Conservation (phyloP, 228 moss, liverwort and hornwort species). For the Sphagnum fallax region DNA sequence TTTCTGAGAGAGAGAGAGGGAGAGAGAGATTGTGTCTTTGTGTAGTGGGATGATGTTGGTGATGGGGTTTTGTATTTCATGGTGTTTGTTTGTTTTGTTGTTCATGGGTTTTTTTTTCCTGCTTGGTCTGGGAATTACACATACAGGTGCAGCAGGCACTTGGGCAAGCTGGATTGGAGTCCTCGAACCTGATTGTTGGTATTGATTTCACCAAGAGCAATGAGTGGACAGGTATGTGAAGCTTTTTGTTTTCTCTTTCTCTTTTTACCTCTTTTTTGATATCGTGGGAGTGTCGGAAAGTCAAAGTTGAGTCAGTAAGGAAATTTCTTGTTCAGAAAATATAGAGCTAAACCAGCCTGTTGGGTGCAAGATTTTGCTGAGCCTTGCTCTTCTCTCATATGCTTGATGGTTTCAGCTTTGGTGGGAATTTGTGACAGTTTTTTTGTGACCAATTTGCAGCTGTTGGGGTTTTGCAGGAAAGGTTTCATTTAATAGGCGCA, state of each 20-base stretch:
- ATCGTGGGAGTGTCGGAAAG: no score
- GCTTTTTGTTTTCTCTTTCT: neutral
- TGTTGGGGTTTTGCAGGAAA: slow-evolving; percentile 25
- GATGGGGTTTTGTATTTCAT: neutral
- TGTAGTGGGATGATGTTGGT: neutral
- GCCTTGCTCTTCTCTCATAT: no score
- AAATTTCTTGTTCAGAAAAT: no score
- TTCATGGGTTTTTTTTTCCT: neutral
- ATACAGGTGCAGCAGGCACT: slow-evolving; percentile 43
- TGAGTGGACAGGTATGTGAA: slow-evolving; percentile 47
- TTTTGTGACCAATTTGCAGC: no score
- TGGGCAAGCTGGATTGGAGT: slow-evolving; percentile 46
- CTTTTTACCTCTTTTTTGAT: no score
- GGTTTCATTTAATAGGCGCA: slow-evolving; percentile 31
- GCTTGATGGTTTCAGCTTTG: no score
- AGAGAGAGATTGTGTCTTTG: no score
- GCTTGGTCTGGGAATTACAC: neutral
- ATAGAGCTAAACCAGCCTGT: no score
- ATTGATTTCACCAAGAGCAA: slow-evolving; percentile 70
- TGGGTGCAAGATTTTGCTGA: no score
- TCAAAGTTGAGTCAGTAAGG: no score
- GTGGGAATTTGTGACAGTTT: no score
- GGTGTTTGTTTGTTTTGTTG: neutral
- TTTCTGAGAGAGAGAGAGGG: neutral
- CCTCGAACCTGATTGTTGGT: slow-evolving; percentile 60